Base-by-base conservation (phyloP, 805 yeast genomes). In the Kluyveromyces starmeri region DNA sequence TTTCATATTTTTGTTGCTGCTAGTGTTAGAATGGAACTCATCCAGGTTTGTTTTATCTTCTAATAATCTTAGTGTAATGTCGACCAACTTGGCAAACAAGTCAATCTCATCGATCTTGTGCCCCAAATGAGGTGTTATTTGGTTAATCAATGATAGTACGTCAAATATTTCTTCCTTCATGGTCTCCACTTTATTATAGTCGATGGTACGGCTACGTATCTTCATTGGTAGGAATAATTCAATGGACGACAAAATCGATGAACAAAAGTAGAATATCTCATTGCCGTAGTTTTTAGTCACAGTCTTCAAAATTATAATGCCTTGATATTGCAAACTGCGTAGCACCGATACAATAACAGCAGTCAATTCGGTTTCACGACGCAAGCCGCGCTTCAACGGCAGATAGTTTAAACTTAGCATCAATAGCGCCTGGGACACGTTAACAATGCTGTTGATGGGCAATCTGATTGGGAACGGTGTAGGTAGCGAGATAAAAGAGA, bases 361-460 rank as follows among this genome's bases (percentile, higher is more conserved):
- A 37, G 67, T 71, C 27, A 76, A 56, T 7, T 63, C 58, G 7
- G 59, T 61, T 47, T 78, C 80, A 40, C 79, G 65, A 38, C 80
- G 67, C 41, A 65, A 34, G 17, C 78, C 84, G 31, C 69, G 64
- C 44, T 70, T 72, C 48, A 78, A 65, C 2, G 75, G 65, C 23
- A 76, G 56, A 41, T 72, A 74, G 35, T 66, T 71, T 10, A 69
- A 56, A 43, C 77, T 74, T 38, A 83, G 55, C 12, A 77, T 65
- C 38, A 73, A 55, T 11, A 78, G 48, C 9, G 76, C 58, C 46
- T 80, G 85, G 15, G 67, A 61, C 32, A 78, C 40, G 7, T 63
- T 51, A 4, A 79, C 49, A 3, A 80, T 50, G 28, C 59, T 47
- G 1, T 89, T 88, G 10, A 83, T 42, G 3, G 94, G 92, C 6